Evolutionary conservation across 73 alveolate species (phyloP), one percentile per base, ranked within the genome.

Genomic region (Paramecium caudatum): DNA sequence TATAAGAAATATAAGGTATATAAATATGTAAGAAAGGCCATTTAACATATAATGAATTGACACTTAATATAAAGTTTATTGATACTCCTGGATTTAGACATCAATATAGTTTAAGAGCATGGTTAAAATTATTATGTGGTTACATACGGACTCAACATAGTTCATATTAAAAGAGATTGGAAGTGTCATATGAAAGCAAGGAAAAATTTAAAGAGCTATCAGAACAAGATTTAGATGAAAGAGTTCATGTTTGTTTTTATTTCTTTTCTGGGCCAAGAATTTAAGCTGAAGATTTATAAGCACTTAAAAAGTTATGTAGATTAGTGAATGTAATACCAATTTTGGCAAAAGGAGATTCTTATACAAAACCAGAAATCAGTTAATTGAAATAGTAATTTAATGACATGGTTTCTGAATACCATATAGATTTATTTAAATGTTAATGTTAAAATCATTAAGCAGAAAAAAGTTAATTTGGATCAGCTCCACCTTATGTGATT

Each of bases 241-340:
- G 84, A 78, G 88, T 86, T 2, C 93, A 86, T 65, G 93, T 86
- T 34, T 86, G 93, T 63, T 78, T 86, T 78, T 86, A 86, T 68
- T 86, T 86, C 25, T 55, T 86, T 13, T 39, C 46, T 41, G 93
- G 93, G 23, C 83, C 87, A 33, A 61, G 93, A 62, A 62, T 86
- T 4, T 86, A 43, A 13, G 37, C 63, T 34, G 82, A 45, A n/a
- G 93, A 86, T 63, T 46, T 55, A 23, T 41, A 63, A 63, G 90
- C 93, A 10, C 30, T 86, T n/a, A 47, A 62, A 5, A 63, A 86
- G 16, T 30, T 86, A 45, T 37, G 55, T 25, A 55, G 27, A 12
- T 41, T 62, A 30, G 87, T 86, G 9, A 86, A 78, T 65, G 68
- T 86, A 23, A 86, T 86, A 21, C 93, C 93, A 4, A 86, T 86